Percentiles rank a stretch among this genome's conserved stretches.
Conservation (phyloP, 768 basidiomycete species). For the Atractiella rhizophila region DNA sequence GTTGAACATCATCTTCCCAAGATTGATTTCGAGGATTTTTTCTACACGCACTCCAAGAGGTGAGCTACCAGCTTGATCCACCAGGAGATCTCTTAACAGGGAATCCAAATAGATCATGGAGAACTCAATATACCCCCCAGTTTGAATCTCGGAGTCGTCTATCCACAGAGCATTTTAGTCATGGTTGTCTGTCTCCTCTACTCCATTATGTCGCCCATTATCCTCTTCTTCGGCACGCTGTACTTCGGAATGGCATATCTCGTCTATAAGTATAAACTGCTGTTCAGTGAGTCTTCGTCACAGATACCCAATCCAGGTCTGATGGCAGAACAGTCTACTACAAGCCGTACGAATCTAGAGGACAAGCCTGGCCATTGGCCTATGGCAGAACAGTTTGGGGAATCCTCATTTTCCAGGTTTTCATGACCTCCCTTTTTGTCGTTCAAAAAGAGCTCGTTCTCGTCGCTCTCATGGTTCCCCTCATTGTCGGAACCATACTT, state of each 20-base stretch:
- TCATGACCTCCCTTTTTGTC: slow-evolving; percentile 92
- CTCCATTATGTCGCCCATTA: slow-evolving; percentile 83
- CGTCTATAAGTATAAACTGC: slow-evolving; percentile 91
- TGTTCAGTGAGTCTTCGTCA: slow-evolving; percentile 31
- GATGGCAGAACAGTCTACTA: slow-evolving; percentile 63
- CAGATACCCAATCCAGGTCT: background rate
- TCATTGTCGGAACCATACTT: slow-evolving; percentile 44
- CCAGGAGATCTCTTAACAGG: background rate
- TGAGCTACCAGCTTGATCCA: slow-evolving; percentile 18
- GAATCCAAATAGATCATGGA: slow-evolving; percentile 45
- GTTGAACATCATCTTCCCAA: slow-evolving; percentile 60
- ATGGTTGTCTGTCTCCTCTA: slow-evolving; percentile 87
- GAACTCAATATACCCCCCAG: slow-evolving; percentile 92
- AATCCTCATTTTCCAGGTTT: slow-evolving; percentile 69
- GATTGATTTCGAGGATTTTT: slow-evolving; percentile 45
- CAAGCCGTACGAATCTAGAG: slow-evolving; percentile 90
- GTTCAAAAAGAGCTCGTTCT: slow-evolving; percentile 36
- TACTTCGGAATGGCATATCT: slow-evolving; percentile 93
- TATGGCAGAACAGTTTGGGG: slow-evolving; percentile 80
- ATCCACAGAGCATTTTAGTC: slow-evolving; percentile 85
- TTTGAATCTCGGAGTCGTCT: slow-evolving; percentile 93
- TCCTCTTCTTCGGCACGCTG: slow-evolving; percentile 76
- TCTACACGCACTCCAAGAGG: slow-evolving; percentile 76
- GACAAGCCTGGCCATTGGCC: slow-evolving; percentile 93
- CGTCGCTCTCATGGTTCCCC: slow-evolving; percentile 41